Evolutionary conservation across 2,329 filamentous ascomycete species (phyloP), one percentile per base, ranked within the genome.

Genomic region (Shiraia bambusicola): DNA sequence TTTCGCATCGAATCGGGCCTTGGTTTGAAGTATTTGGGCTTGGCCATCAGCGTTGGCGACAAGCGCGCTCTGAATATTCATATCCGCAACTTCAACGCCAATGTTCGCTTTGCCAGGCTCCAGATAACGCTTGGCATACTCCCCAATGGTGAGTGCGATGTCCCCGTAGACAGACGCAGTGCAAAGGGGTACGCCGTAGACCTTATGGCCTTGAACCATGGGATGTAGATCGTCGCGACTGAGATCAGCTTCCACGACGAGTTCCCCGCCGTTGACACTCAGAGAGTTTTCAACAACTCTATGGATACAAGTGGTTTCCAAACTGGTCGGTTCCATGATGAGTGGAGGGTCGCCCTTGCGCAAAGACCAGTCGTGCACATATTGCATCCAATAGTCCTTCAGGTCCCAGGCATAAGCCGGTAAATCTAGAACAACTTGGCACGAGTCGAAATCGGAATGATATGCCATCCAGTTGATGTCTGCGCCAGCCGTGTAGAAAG

Each of bases 391-490:
- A 54, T 67, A 69, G n/a, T 58, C 45, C 45, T 71, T 69, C 11
- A 59, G 29, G 22, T 71, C 53, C 56, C 58, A 72, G 4, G 25
- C 27, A 37, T 71, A 71, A 2, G 59, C 40, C 2, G 82, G 55
- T 0, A 59, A 41, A 2, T 28, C 12, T 2, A 55, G 10, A 1
- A 57, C 37, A 7, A 29, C 14, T 15, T 39, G 48, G 0, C 28
- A 40, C 2, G 17, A 4, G 14, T 26, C 61, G 17, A 77, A 71
- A 4, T 65, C 66, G 1, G 56, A 47, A 40, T 75, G 69, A 26
- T 43, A 83, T 58, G 82, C 81, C 30, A 75, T 73, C 81, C 82
- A 88, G 47, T 80, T 68, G 14, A 87, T 66, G 6, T 73, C 66
- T 2, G 81, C 53, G 0, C 83, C 83, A 1, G 68, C 70, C 1